These are phyloP conservation scores for Copromyces sp. DNA, from an alignment of 495 filamentous ascomycete genomes.

Conservation along the genomic window DNA sequence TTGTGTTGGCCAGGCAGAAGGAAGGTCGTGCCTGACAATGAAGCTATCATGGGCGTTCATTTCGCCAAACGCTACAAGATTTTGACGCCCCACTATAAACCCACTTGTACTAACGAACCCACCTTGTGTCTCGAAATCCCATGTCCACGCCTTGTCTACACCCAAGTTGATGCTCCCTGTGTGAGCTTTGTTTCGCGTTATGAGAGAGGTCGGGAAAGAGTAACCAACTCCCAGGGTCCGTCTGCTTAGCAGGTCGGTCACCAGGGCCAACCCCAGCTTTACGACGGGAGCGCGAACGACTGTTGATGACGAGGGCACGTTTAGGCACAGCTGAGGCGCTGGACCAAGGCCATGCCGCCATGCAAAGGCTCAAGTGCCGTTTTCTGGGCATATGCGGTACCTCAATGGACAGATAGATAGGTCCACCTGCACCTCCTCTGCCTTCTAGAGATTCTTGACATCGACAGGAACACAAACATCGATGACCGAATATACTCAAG, in stretches of 20 bases:
- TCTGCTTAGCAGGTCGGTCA: background rate
- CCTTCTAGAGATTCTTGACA: background rate
- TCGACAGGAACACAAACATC: background rate
- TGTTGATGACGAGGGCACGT: background rate
- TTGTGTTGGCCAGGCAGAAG: background rate
- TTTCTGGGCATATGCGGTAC: background rate
- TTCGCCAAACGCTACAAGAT: background rate
- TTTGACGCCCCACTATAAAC: background rate
- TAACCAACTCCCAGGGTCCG: background rate
- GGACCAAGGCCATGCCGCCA: background rate
- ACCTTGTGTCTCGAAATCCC: background rate
- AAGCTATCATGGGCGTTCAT: background rate
- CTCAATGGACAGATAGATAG: background rate
- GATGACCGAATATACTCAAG: background rate
- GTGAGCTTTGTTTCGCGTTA: background rate
- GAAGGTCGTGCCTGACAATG: background rate
- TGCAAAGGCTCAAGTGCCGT: background rate
- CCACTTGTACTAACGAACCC: background rate
- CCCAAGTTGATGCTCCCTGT: background rate
- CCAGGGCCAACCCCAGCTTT: background rate
- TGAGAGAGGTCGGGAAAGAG: background rate
- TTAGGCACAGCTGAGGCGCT: background rate
- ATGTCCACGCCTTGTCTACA: background rate
- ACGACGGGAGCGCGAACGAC: too few species aligned
- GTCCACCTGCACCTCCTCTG: too few species aligned